Evolutionary conservation across 257 asterid species (phyloP).

Genomic region (Primulina huaijiensis): DNA sequence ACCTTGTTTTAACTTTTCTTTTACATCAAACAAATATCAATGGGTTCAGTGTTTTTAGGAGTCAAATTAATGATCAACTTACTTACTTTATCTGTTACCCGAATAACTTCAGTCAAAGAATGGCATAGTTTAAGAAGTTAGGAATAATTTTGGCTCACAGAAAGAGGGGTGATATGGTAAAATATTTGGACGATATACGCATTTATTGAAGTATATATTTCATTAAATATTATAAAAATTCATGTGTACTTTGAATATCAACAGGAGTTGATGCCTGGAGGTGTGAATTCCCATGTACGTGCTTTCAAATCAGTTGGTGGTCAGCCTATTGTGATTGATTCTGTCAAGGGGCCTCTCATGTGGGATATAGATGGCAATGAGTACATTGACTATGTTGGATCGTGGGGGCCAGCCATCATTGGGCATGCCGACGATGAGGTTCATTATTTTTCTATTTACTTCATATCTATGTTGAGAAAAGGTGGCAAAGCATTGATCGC

Average conservation of each 20-base stretch:
- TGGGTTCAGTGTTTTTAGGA: neutral
- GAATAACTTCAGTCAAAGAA: neutral
- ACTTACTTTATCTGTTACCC: neutral
- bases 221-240: neutral
- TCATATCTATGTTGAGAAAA: slow-evolving; percentile 10
- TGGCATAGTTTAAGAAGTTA: no score
- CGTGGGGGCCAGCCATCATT: slow-evolving; percentile 99
- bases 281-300: slow-evolving; percentile 98
- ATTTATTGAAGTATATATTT: neutral
- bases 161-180: neutral
- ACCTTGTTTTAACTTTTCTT: neutral
- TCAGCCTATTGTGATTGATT: slow-evolving; percentile 84
- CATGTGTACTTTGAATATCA: slow-evolving; percentile 15
- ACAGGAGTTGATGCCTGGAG: slow-evolving; percentile 99
- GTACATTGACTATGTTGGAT: slow-evolving; percentile 97
- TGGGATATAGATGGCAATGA: slow-evolving; percentile 96
- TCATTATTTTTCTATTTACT: slow-evolving; percentile 22
- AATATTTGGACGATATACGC: neutral
- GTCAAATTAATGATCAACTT: neutral
- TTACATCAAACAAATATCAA: neutral
- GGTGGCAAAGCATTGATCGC: neutral
- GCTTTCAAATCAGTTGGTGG: slow-evolving; percentile 99
- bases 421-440: slow-evolving; percentile 99
- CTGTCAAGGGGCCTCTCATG: slow-evolving; percentile 94
- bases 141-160: neutral